A percentile compares a stretch with the other conserved stretches of the same genome.
Evolutionary conservation across 352 stramenopile species (phyloP).

Genomic region (Phytopythium ostracodes): DNA sequence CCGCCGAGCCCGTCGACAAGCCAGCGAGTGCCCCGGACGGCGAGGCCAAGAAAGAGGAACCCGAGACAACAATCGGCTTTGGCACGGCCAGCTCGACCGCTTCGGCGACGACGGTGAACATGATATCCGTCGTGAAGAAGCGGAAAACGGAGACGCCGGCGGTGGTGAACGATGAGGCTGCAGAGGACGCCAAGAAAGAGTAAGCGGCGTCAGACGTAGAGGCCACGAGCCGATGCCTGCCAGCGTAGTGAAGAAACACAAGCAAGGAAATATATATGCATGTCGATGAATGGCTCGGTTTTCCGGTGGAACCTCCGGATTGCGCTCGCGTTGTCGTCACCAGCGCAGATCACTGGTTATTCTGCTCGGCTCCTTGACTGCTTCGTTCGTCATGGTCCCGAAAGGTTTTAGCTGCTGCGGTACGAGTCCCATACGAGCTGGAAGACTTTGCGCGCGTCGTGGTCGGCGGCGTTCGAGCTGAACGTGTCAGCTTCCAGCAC

Average conservation of each 20-base stretch:
- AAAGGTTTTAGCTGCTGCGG: constrained; percentile 28
- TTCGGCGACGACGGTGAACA: constrained; percentile 41
- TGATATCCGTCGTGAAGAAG: constrained; percentile 72
- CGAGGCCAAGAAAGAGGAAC: constrained; percentile 10
- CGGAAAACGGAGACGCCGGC: constrained; percentile 22
- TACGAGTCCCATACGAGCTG: constrained; percentile 69
- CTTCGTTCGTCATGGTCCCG: background rate
- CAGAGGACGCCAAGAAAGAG: constrained; percentile 4
- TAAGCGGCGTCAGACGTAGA: background rate
- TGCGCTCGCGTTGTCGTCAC: background rate
- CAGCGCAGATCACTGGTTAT: background rate
- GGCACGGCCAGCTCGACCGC: constrained; percentile 17
- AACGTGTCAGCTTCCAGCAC: constrained; percentile 58
- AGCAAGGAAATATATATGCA: constrained; percentile 7
- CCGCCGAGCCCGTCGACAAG: constrained; percentile 17
- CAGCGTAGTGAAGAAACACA: background rate
- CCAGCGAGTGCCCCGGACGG: background rate
- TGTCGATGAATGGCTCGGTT: background rate
- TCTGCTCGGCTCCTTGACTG: background rate
- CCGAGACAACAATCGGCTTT: constrained; percentile 74
- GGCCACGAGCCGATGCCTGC: background rate
- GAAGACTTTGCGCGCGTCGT: constrained; percentile 74
- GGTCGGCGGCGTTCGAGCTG: constrained; percentile 39
- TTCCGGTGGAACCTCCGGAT: background rate
- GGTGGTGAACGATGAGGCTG: constrained; percentile 1